Conservation (phyloP, 257 asterid species). For the Scutellaria baicalensis region DNA sequence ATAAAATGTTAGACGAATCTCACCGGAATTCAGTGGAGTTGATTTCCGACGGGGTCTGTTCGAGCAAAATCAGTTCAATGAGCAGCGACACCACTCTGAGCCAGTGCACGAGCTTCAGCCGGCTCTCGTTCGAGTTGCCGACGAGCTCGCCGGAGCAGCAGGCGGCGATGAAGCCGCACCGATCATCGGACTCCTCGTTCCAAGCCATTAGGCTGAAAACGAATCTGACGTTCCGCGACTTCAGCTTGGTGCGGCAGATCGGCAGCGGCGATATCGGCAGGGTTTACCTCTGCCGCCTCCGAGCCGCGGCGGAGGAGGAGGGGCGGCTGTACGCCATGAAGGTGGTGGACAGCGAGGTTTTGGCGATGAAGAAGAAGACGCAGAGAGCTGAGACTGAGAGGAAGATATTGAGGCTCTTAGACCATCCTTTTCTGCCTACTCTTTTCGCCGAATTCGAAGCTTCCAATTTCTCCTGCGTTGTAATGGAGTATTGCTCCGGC, state of each 20-base stretch:
- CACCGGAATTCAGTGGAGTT: slow-evolving; percentile 26
- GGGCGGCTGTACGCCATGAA: slow-evolving; percentile 67
- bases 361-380: slow-evolving; percentile 65
- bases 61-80: slow-evolving; percentile 52
- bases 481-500: slow-evolving; percentile 76
- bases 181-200: slow-evolving; percentile 68
- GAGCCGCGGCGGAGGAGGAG: slow-evolving; percentile 29
- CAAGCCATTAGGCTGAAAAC: slow-evolving; percentile 30
- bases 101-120: slow-evolving; percentile 59
- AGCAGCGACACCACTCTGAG: slow-evolving; percentile 47
- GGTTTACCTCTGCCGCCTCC: slow-evolving; percentile 63
- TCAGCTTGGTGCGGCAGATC: slow-evolving; percentile 66
- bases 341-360: slow-evolving; percentile 64
- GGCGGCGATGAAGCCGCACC: slow-evolving; percentile 52
- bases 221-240: slow-evolving; percentile 49
- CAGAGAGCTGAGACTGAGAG: slow-evolving; percentile 79
- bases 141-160: slow-evolving; percentile 45
- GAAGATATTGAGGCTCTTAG: slow-evolving; percentile 57
- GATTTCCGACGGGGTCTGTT: slow-evolving; percentile 6
- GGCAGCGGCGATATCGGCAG: slow-evolving; percentile 87
- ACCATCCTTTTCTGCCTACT: slow-evolving; percentile 76
- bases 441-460: slow-evolving; percentile 74
- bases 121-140: slow-evolving; percentile 60
- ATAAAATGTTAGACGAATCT: slow-evolving; percentile 24
- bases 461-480: slow-evolving; percentile 65